Evolutionary conservation across 768 basidiomycete genomes (phyloP).

Genomic region (Rhodosporidiobolus odoratus): DNA sequence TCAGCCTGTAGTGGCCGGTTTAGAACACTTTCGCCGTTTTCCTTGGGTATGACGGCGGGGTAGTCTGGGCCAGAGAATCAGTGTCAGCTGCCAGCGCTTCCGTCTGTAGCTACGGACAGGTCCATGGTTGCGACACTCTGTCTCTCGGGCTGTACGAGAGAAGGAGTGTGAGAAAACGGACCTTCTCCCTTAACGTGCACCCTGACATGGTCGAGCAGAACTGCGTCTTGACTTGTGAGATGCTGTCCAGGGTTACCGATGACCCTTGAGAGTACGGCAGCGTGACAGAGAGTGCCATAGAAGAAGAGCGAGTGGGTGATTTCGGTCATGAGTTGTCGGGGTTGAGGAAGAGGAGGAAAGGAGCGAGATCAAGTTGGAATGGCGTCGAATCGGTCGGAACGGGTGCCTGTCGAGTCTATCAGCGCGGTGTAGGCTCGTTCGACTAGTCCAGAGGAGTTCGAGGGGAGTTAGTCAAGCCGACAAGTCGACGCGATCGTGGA

Average conservation of each 20-base stretch:
- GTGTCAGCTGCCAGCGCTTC: slow-evolving; percentile 46
- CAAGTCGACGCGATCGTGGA: too few species aligned
- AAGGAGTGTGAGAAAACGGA: background rate
- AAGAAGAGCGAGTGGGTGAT: slow-evolving; percentile 61
- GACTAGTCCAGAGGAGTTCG: too few species aligned
- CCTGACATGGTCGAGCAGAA: slow-evolving; percentile 74
- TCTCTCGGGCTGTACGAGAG: background rate
- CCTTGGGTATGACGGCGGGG: slow-evolving; percentile 69
- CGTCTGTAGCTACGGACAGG: slow-evolving; percentile 41
- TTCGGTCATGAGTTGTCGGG: background rate
- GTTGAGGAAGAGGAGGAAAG: background rate
- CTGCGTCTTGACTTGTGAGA: slow-evolving; percentile 65
- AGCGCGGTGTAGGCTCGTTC: too few species aligned
- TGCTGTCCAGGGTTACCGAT: slow-evolving; percentile 63
- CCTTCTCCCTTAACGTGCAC: slow-evolving; percentile 62
- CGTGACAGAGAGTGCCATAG: slow-evolving; percentile 78
- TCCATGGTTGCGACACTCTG: background rate
- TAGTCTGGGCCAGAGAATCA: slow-evolving; percentile 56
- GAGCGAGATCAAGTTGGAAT: background rate
- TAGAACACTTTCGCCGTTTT: slow-evolving; percentile 53
- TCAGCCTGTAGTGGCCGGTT: slow-evolving; percentile 54
- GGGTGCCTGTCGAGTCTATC: too few species aligned
- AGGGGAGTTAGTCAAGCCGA: too few species aligned
- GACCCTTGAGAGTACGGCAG: slow-evolving; percentile 70
- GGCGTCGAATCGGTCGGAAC: background rate